Evolutionary conservation across 441 rosid genomes (phyloP), one percentile per base, ranked within the genome.

Genomic region (Populus hybrid): DNA sequence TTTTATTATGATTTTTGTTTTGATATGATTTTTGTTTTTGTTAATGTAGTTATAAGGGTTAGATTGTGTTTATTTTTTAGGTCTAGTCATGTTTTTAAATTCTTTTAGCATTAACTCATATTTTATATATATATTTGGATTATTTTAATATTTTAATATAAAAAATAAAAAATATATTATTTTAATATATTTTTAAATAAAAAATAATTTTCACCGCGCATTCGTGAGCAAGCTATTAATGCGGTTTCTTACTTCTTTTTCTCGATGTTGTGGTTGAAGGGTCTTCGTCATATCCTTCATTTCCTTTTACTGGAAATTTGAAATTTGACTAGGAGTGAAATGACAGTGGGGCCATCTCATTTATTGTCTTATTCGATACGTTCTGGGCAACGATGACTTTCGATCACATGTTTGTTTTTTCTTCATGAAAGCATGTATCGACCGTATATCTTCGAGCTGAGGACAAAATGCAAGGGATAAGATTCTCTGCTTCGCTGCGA

Each of bases 231-330:
- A 30, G 21, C 36, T 69, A 65, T 16, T 16, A 46, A 4, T 1
- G 24, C 40, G 67, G 77, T 40, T 64, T 67, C 30, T 28, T 28
- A 28, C 32, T 30, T 30, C 32, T 30, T 30, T 82, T 74, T 65
- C 28, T 16, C 34, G 23, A 82, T 34, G 72, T 46, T 34, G 21
- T 12, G 28, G 26, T 8, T 20, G 10, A 9, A 8, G 46, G 14
- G 34, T 21, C 11, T 18, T 34, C 11, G 6, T n/a, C 64, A 7
- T 30, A 3, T 30, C 6, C 65, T 26, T n/a, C 76, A 35, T 66
- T 26, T 4, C 42, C 54, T 28, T 71, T 67, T 77, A 75, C 81
- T 40, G 34, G 68, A 20, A 75, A 72, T 77, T 77, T 71, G 80
- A 74, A 30, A 30, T 30, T 71, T 61, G 72, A 18, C 77, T 35